Conservation (phyloP, 2,329 filamentous ascomycete species). For the Akanthomyces lecanii region DNA sequence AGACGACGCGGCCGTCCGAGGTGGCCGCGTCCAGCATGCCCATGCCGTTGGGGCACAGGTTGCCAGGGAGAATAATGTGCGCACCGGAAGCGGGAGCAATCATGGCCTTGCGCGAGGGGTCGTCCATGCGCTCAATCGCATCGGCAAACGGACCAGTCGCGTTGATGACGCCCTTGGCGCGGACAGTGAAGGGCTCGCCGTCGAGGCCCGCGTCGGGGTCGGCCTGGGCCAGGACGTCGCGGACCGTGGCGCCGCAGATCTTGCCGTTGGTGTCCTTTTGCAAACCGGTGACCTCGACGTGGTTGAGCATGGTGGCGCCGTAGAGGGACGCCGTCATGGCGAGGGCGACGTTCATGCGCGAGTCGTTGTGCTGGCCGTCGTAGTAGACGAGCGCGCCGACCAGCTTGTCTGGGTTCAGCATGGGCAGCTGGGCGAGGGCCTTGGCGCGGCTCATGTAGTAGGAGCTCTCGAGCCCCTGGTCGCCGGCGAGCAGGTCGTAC, state of each 20-base stretch:
- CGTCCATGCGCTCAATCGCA: conserved; percentile 75
- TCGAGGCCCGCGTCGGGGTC: conserved; percentile 51
- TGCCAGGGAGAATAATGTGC: conserved; percentile 77
- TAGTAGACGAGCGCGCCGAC: conserved; percentile 82
- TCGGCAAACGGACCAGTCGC: conserved; percentile 81
- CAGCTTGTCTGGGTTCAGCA: conserved; percentile 68
- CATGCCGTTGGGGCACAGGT: conserved; percentile 75
- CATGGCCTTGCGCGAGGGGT: conserved; percentile 63
- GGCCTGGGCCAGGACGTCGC: conserved; percentile 57
- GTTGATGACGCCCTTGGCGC: conserved; percentile 77
- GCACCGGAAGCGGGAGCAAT: conserved; percentile 77
- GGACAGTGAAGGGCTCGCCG: conserved; percentile 57
- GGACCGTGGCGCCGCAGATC: conserved; percentile 59
- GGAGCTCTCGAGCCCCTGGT: conserved; percentile 77
- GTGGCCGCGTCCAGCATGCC: conserved; percentile 77
- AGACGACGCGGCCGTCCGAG: conserved; percentile 82
- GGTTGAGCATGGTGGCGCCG: conserved; percentile 74
- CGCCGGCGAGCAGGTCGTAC: conserved; percentile 77
- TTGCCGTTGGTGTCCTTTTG: conserved; percentile 67
- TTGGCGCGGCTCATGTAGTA: conserved; percentile 77
- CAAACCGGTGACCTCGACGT: conserved; percentile 71
- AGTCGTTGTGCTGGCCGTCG: conserved; percentile 83
- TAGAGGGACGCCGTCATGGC: conserved; percentile 77
- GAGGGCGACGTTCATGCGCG: conserved; percentile 80
- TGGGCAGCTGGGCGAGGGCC: conserved; percentile 72